Percentiles rank a stretch among this genome's conserved stretches.
Evolutionary conservation across 441 rosid genomes (phyloP).

Genomic region (Populus tomentosa): DNA sequence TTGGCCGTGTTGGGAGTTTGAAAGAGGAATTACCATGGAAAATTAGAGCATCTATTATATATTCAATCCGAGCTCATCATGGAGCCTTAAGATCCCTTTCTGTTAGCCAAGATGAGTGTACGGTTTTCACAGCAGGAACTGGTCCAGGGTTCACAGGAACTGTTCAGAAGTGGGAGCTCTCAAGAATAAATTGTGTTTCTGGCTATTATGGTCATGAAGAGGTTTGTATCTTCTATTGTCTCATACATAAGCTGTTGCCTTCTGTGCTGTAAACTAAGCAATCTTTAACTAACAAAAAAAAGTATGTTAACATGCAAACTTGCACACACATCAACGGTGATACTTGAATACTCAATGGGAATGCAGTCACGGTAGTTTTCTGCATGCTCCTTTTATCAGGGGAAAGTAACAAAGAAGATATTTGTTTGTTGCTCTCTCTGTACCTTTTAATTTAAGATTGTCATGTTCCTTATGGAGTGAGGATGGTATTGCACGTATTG

Average conservation of each 20-base stretch:
- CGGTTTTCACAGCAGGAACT: conserved; percentile 81
- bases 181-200: conserved; percentile 68
- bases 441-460: neutral
- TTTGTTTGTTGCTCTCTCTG: neutral
- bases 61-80: conserved; percentile 78
- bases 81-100: conserved; percentile 87
- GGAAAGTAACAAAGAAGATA: neutral
- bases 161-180: conserved; percentile 90
- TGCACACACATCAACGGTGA: neutral
- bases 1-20: conserved; percentile 62
- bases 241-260: conserved; percentile 1
- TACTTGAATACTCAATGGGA: neutral
- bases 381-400: neutral
- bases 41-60: conserved; percentile 71
- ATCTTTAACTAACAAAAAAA: neutral
- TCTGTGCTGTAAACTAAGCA: neutral
- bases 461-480: neutral
- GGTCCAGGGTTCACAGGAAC: conserved; percentile 94
- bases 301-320: neutral
- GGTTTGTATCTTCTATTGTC: conserved; percentile 48
- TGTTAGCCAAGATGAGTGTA: conserved; percentile 74
- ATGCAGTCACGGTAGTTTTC: neutral
- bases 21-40: conserved; percentile 92
- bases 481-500: neutral
- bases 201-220: conserved; percentile 96